A percentile compares a stretch with the other conserved stretches of the same genome.
phyloP scores from a whole-genome alignment of 805 yeast species.

The Wickerhamomyces xylosicus region DNA sequence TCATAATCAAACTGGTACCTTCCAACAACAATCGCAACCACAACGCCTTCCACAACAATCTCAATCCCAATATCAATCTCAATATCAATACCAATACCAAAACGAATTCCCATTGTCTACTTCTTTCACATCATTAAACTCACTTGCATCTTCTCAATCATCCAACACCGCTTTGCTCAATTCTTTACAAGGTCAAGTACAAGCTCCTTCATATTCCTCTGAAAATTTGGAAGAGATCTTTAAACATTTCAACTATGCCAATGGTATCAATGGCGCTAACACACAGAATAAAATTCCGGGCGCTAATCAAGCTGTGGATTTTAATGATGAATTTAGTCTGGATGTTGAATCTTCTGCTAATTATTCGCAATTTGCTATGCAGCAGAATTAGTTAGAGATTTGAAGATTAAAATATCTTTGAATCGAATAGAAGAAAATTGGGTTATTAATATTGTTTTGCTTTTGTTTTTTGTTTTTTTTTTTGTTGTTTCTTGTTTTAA shows the following conservation, averaged over 20 bases:
- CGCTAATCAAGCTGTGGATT: constrained; percentile 11
- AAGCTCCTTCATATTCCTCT: neutral
- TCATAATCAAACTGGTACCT: too few species aligned
- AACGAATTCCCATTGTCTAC: neutral
- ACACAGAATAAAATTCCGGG: neutral
- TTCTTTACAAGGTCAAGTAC: neutral
- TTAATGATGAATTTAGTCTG: constrained; percentile 18
- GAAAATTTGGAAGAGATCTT: neutral
- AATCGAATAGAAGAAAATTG: too few species aligned
- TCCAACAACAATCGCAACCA: neutral
- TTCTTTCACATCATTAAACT: neutral
- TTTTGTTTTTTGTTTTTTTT: too few species aligned
- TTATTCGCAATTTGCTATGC: too few species aligned
- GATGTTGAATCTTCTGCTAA: constrained; percentile 17
- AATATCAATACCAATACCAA: constrained; percentile 1
- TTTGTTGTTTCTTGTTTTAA: too few species aligned
- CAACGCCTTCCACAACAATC: constrained; percentile 3
- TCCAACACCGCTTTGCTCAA: neutral
- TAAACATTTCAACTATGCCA: neutral
- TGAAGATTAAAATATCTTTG: too few species aligned
- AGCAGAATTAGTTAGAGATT: too few species aligned
- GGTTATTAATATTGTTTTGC: too few species aligned
- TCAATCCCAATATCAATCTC: neutral
- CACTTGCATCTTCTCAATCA: neutral
- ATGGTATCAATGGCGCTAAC: neutral